These are phyloP conservation scores for Tagetes erecta DNA, from an alignment of 129 eudicot genomes.

Conservation along the genomic window DNA sequence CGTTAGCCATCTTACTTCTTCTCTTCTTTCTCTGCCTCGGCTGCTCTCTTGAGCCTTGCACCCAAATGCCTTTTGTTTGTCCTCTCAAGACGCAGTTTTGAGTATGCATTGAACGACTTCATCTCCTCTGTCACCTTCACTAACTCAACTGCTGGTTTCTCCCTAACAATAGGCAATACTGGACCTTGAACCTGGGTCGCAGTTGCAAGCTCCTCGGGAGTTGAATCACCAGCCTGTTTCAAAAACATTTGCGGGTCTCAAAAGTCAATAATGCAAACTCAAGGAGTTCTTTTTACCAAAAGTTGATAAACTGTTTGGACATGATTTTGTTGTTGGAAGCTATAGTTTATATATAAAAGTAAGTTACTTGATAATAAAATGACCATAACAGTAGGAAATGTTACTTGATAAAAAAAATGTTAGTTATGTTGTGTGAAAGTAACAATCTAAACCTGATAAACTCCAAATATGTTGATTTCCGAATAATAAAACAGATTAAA, in stretches of 20 bases:
- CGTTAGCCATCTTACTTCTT: slow-evolving; percentile 41
- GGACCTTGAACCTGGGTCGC: slow-evolving; percentile 77
- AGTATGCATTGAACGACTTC: slow-evolving; percentile 68
- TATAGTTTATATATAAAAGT: no score
- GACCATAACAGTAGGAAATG: no score
- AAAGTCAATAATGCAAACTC: background rate
- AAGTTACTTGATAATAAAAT: no score
- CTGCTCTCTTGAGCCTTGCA: slow-evolving; percentile 75
- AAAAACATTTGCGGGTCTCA: background rate
- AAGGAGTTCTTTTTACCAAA: background rate
- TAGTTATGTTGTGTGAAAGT: background rate
- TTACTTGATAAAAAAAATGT: no score
- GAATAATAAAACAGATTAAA: background rate
- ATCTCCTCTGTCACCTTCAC: slow-evolving; percentile 74
- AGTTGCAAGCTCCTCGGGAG: slow-evolving; percentile 79
- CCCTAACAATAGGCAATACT: slow-evolving; percentile 58
- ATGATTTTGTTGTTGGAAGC: background rate
- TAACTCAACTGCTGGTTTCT: slow-evolving; percentile 60
- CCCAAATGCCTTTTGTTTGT: slow-evolving; percentile 67
- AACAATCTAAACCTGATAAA: background rate
- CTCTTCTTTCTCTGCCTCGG: slow-evolving; percentile 83
- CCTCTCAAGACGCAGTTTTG: slow-evolving; percentile 69
- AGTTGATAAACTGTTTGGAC: background rate
- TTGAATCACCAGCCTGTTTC: slow-evolving; percentile 67
- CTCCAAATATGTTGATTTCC: background rate